Conservation (phyloP, 495 filamentous ascomycete genomes). For the Penicillium manginii region DNA sequence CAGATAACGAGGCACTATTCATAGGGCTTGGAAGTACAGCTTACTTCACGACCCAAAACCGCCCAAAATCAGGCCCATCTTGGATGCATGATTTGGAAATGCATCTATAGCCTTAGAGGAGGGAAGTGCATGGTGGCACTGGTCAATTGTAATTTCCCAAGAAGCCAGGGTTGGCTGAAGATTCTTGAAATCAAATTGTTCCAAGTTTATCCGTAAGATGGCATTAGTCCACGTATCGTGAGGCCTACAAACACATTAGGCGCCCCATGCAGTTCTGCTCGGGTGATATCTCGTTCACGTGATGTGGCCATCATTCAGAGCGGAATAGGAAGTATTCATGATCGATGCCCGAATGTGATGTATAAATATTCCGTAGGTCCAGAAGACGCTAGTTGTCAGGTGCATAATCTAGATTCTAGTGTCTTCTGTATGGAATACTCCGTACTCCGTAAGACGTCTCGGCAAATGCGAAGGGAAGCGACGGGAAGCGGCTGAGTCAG, state of each 20-base stretch:
- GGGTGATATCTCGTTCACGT: neutral
- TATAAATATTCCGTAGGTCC: too few relatives aligned
- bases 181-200: too few relatives aligned
- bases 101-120: neutral
- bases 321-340: too few relatives aligned
- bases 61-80: neutral
- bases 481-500: conserved; percentile 26
- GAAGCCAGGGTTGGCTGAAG: too few relatives aligned
- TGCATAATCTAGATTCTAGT: neutral
- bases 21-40: too few relatives aligned
- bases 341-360: too few relatives aligned
- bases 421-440: neutral
- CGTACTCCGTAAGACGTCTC: neutral
- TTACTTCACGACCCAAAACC: neutral
- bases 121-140: neutral
- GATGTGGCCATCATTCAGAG: neutral
- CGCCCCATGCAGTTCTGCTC: neutral
- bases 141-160: too few relatives aligned
- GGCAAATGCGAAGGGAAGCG: neutral
- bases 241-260: neutral
- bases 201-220: too few relatives aligned
- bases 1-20: too few relatives aligned
- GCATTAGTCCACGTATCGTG: neutral
- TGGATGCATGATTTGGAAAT: neutral
- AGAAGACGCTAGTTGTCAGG: neutral